Base-by-base conservation (phyloP, 78 protist genomes). In the Anaeramoeba ignava region DNA sequence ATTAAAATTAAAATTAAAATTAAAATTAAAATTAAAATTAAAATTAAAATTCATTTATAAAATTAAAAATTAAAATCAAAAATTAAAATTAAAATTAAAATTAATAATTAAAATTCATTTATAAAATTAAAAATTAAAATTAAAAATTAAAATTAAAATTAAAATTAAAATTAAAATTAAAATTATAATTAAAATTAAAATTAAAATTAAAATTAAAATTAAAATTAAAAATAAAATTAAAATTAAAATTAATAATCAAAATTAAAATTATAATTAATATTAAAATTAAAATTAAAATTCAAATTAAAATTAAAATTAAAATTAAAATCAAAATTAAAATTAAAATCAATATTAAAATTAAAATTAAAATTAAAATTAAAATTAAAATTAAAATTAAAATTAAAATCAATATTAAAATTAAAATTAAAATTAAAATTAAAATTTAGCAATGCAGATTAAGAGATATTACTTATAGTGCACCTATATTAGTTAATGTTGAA, bases 381-480 rank as follows among this genome's bases (percentile, higher is more conserved):
- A 82, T 42, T 38, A 91, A 90, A 38, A 95, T 91, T 37, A 83
- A 38, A 23, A 31, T 81, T 42, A 0, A 33, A 39, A 84, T 78
- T 54, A 27, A 27, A 27, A 17, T 85, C 39, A 40, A 81, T 40
- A 41, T 2, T 3, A 27, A 83, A 2, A 88, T 39, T 39, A 12
- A 40, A 38, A 27, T n/a, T 23, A 40, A 3, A 41, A 2, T 33
- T 41, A 2, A 41, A 78, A 38, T 90, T 23, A 87, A 94, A 36
- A 99, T 98, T 36, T 91, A 93, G 36, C 87, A 94, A 42, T 97
- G 99, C 91, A 91, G 99, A 31, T 92, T 97, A 34, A 88, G 99
- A 12, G 99, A 95, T 89, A 81, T 95, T 91, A 96, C 99, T 0
- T 98, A 98, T 87, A 42, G 96, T 0, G 99, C 99, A 17, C 96